phyloP scores from a whole-genome alignment of 352 stramenopile genomes.

The Phytopythium delawarense region DNA sequence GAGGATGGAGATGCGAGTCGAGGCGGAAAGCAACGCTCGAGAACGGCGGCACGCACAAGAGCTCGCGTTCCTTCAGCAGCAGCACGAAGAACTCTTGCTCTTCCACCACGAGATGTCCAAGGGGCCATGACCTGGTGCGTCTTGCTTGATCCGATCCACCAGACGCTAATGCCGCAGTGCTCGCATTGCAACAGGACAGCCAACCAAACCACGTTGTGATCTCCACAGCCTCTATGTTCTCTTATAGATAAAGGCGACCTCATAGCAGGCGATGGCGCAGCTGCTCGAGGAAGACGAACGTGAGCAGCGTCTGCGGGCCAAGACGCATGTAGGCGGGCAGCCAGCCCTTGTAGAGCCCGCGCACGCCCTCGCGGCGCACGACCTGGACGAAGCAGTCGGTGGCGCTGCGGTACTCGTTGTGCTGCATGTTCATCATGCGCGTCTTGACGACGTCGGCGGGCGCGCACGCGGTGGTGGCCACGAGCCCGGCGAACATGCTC shows the following conservation, averaged over 20 bases:
- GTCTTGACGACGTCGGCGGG: constrained; percentile 82
- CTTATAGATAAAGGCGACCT: not conserved
- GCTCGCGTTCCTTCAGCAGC: constrained; percentile 28
- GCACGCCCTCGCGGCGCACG: constrained; percentile 65
- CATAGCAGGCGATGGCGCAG: constrained; percentile 67
- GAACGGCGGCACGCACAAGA: constrained; percentile 25
- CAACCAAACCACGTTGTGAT: too few relatives aligned
- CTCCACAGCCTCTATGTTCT: too few relatives aligned
- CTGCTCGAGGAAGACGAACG: constrained; percentile 85
- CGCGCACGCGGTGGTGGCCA: constrained; percentile 74
- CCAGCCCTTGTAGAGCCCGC: constrained; percentile 82
- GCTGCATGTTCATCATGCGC: constrained; percentile 81
- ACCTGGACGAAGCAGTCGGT: constrained; percentile 83
- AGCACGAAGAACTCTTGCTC: constrained; percentile 29
- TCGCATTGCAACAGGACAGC: not conserved
- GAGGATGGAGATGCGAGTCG: constrained; percentile 14
- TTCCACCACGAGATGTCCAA: constrained; percentile 34
- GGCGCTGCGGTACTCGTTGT: constrained; percentile 73
- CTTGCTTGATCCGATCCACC: not conserved
- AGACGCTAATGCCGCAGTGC: not conserved
- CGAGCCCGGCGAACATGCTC: constrained; percentile 74
- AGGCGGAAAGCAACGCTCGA: constrained; percentile 15
- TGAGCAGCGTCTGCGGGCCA: constrained; percentile 76
- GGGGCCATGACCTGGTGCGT: not conserved
- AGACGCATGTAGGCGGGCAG: constrained; percentile 81